Base-by-base conservation (phyloP, 805 yeast genomes). In the Zygoascus flipseniorum region DNA sequence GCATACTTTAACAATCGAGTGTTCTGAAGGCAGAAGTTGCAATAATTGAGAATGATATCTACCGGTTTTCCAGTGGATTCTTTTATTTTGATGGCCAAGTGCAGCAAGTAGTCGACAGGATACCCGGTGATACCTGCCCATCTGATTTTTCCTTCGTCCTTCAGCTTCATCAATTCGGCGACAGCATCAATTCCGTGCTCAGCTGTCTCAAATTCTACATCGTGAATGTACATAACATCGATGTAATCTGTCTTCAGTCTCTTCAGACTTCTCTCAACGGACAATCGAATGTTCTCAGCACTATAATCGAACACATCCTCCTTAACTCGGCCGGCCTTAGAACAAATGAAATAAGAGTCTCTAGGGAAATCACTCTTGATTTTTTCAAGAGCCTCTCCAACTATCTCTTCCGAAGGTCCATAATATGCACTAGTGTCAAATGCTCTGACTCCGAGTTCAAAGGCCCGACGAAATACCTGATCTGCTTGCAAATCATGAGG, bases 401-500 rank as follows among this genome's bases (percentile, higher is more conserved):
- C 65, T 13, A 90, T 58, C 18, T 69, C 74, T 63, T 90, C 98
- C 5, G 95, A 86, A 0, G 88, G 88, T 0, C 97, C 97, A 65
- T 90, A 90, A 69, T 87, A 89, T 2, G 97, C 97, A 0, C 97
- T 86, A 0, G 97, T 89, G 64, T 90, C 97, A 39, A 90, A 73
- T 1, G 95, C 93, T 47, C 75, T 77, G 55, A 88, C 72, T 0
- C 97, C 97, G 26, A 73, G 64, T 19, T 72, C 69, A 61, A 90
- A 83, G 0, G 90, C 93, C 13, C 66, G 61, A 48, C 71, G 64
- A 19, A 90, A 59, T 49, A 90, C 77, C 0, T 78, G 81, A 10
- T 69, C 72, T 10, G 82, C 75, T 1, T 88, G 85, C 43, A 87
- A 59, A 0, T 70, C 62, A 37, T 73, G 72, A 0, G 96, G 96